Evolutionary conservation across 1,284 basidiomycete species (phyloP), one percentile per base, ranked within the genome.

Genomic region (Pyrrhoderma lamaoense): DNA sequence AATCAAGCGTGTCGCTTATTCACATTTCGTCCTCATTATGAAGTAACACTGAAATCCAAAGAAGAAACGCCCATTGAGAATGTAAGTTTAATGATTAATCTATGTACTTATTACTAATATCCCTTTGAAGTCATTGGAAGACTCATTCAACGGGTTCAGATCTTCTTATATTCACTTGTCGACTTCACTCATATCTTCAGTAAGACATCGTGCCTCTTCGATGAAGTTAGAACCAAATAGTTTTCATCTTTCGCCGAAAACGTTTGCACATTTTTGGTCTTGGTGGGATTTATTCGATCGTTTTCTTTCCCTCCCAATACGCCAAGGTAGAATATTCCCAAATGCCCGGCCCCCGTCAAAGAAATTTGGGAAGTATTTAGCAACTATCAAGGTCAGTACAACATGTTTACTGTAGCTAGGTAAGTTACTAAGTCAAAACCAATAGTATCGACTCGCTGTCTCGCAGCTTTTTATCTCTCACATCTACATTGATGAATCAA

Each of bases 131-230:
- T 69, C 67, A 22, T 55, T 62, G 19, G 67, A 74, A 36, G 94
- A 99, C 68, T 94, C 93, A 0, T 97, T 82, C 66, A 79, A 80
- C 53, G 88, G 80, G 1, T 98, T 97, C 70, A 82, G 95, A 31
- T 96, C 93, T 7, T 87, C 98, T 67, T 96, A 92, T 65, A 84
- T 97, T 53, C 95, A 99, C 68, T 79, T 96, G 50, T 93, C 93
- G 0, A 75, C 95, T 43, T 97, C 93, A 0, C 72, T 97, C 55
- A 79, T 80, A 35, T 90, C 90, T 59, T 56, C 65, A 51, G 58
- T 61, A 53, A 64, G 57, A 52, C 59, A 65, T 60, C 63, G 57
- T 53, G 57, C 49, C 13, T 52, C 51, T 5, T 47, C 42, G 42
- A 52, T 58, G 1, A 58, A 60, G n/a, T 52, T 58, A 0, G 67